Percentiles rank a stretch among this genome's conserved stretches.
phyloP scores from a whole-genome alignment of 139 green algal species.

The Ettlia oleoabundans region DNA sequence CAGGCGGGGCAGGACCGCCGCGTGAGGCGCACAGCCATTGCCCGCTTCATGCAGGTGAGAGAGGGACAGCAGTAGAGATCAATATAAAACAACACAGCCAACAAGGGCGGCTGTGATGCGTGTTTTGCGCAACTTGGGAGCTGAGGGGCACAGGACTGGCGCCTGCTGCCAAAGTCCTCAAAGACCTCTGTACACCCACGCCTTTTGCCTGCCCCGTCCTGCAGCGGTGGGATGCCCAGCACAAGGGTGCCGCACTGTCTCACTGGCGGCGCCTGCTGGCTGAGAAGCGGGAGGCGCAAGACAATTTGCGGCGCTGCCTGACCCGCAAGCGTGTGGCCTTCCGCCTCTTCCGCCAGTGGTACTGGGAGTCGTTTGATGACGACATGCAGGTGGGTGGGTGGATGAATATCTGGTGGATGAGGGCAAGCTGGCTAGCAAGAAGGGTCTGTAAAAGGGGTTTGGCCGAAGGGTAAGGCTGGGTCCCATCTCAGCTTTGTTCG shows the following conservation, averaged over 20 bases:
- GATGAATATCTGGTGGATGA: too few relatives aligned
- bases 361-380: constrained; percentile 78
- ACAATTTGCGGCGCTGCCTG: constrained; percentile 60
- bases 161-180: too few relatives aligned
- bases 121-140: too few relatives aligned
- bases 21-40: constrained; percentile 34
- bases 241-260: constrained; percentile 31
- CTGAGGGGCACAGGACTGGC: too few relatives aligned
- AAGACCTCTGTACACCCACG: too few relatives aligned
- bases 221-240: constrained; percentile 36
- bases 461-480: too few relatives aligned
- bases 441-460: too few relatives aligned
- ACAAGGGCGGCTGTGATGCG: neutral
- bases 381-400: constrained; percentile 50
- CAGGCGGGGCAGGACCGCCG: constrained; percentile 24
- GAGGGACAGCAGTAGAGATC: neutral
- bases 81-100: neutral
- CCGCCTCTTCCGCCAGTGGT: constrained; percentile 71
- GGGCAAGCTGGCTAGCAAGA: too few relatives aligned
- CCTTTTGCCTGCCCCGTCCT: neutral
- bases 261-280: constrained; percentile 42
- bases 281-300: neutral
- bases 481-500: too few relatives aligned
- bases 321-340: constrained; percentile 72
- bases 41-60: constrained; percentile 41